These are phyloP conservation scores for Pyrrhoderma lamaoense DNA, from an alignment of 1,284 basidiomycete species.

Conservation along the genomic window DNA sequence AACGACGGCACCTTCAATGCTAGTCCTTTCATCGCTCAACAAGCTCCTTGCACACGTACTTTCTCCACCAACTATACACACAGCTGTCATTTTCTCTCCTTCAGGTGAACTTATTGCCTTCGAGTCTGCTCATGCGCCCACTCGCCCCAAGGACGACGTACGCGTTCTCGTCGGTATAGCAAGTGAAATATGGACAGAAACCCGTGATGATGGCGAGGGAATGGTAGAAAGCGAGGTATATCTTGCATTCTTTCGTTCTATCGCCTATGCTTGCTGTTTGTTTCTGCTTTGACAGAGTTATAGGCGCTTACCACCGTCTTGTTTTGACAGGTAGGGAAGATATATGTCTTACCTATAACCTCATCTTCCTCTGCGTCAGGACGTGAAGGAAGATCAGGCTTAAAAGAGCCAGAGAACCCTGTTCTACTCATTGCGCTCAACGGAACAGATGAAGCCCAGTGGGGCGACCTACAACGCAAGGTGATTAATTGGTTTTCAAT, in stretches of 20 bases:
- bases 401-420: slow-evolving; percentile 31
- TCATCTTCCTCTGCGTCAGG: not conserved
- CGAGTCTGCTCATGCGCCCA: slow-evolving; percentile 35
- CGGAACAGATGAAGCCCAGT: slow-evolving; percentile 47
- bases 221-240: slow-evolving; percentile 70
- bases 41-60: slow-evolving; percentile 50
- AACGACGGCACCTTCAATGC: slow-evolving; percentile 42
- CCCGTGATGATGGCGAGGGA: slow-evolving; percentile 48
- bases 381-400: not conserved
- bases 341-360: slow-evolving; percentile 54
- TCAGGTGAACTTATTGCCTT: slow-evolving; percentile 56
- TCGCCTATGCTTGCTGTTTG: not conserved
- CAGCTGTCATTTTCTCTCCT: slow-evolving; percentile 54
- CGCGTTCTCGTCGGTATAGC: slow-evolving; percentile 62
- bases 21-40: slow-evolving; percentile 54
- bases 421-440: slow-evolving; percentile 64
- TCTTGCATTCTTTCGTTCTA: not conserved
- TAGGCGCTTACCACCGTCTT: slow-evolving; percentile 1
- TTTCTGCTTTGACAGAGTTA: not conserved
- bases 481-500: slow-evolving; percentile 29
- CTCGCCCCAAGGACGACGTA: slow-evolving; percentile 61
- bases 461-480: slow-evolving; percentile 57
- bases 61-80: slow-evolving; percentile 47
- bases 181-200: slow-evolving; percentile 70
- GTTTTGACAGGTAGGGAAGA: slow-evolving; percentile 49